These are phyloP conservation scores for Rhypophila decipiens DNA, from an alignment of 495 filamentous ascomycete species.

Conservation along the genomic window DNA sequence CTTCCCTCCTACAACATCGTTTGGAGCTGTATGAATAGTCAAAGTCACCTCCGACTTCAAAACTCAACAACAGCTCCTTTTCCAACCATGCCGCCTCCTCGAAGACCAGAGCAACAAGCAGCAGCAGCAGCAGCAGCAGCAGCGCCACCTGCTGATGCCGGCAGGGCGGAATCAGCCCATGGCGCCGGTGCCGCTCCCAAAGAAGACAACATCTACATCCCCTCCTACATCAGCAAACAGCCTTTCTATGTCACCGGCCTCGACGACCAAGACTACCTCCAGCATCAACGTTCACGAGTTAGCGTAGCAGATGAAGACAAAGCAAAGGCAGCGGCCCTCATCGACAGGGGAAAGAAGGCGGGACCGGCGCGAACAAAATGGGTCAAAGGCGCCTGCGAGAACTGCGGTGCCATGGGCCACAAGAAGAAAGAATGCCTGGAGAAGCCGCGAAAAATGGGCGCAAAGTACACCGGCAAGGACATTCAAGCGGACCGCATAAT, in stretches of 20 bases:
- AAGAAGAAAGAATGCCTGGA: slow-evolving; percentile 90
- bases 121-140: background rate
- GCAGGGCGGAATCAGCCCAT: slow-evolving; percentile 32
- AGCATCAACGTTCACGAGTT: slow-evolving; percentile 86
- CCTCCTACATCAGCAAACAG: slow-evolving; percentile 94
- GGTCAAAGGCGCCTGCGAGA: slow-evolving; percentile 95
- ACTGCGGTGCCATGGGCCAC: slow-evolving; percentile 95
- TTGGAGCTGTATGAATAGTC: background rate
- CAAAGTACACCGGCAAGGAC: slow-evolving; percentile 86
- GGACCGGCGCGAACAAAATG: slow-evolving; percentile 89
- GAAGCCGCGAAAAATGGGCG: slow-evolving; percentile 82
- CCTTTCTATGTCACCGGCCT: slow-evolving; percentile 90
- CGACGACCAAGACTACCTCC: slow-evolving; percentile 78
- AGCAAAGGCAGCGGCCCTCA: slow-evolving; percentile 48
- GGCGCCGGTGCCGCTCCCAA: slow-evolving; percentile 54
- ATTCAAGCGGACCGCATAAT: slow-evolving; percentile 91
- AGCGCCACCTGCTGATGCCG: slow-evolving; percentile 19
- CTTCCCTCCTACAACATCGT: too few relatives aligned
- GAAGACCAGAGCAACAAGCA: slow-evolving; percentile 7
- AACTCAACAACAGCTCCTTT: background rate
- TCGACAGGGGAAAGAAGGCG: slow-evolving; percentile 58
- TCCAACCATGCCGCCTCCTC: slow-evolving; percentile 10
- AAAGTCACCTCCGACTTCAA: background rate
- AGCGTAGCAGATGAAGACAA: slow-evolving; percentile 50
- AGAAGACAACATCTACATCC: slow-evolving; percentile 97